Evolutionary conservation across 2,329 filamentous ascomycete species (phyloP), one percentile per base, ranked within the genome.

Genomic region (Aspergillus pseudoterreus): DNA sequence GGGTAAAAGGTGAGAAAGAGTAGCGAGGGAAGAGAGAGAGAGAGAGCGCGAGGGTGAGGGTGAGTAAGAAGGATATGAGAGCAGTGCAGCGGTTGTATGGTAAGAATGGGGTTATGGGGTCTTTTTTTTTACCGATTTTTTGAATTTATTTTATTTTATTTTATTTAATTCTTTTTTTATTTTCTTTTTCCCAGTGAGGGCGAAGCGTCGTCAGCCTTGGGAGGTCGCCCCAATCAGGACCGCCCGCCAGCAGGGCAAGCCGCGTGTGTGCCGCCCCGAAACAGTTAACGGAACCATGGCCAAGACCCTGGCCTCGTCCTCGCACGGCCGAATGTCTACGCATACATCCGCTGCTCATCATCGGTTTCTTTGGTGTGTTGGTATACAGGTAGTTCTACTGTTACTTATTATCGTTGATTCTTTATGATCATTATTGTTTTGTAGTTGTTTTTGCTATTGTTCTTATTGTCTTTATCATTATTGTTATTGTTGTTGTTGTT

Each of bases 141-240:
- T 30, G 27, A 30, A 30, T 30, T 30, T 30, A 9, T 27, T 30
- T 30, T 30, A 30, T 30, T 30, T 30, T 30, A 52, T 47, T 52
- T 50, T 50, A 52, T 47, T 52, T 50, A 3, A 19, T 19, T 19
- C 19, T 50, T 22, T 32, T 49, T 47, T 51, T 54, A 50, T 51
- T 50, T 58, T 52, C 55, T 51, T 51, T 50, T 58, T 52, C 57
- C 55, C 55, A 56, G 50, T 43, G 47, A 55, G 57, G 53, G 49
- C 53, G 55, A 62, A 65, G 65, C 67, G 67, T 70, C 68, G 68
- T 70, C 68, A 70, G 68, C 68, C 59, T 63, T 57, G 56, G 53
- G 42, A 48, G 51, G 52, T 61, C 51, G 56, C 62, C 63, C 67
- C 65, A 70, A 69, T 70, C 66, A 69, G 57, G 57, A 59, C 54